Evolutionary conservation across 1,284 basidiomycete species (phyloP).

Genomic region (Fomitopsis schrenkii): DNA sequence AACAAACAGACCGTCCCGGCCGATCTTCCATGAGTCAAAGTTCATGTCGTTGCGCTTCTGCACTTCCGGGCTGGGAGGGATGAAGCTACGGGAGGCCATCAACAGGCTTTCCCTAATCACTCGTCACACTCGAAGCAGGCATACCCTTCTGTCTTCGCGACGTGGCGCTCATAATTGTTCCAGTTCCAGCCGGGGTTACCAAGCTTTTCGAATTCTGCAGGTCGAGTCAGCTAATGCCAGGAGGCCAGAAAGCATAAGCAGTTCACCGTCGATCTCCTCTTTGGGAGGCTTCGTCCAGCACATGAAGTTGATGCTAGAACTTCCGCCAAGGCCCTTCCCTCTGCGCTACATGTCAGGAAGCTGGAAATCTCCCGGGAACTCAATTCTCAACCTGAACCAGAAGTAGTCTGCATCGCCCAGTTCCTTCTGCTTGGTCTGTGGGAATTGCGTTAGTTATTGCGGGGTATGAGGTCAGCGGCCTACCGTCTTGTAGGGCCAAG

Average conservation of each 20-base stretch:
- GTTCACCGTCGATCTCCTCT: conserved; percentile 18
- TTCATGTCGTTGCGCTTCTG: conserved; percentile 14
- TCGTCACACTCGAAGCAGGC: neutral
- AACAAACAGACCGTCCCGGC: conserved; percentile 13
- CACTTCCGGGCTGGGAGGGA: conserved; percentile 14
- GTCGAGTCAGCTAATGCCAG: neutral
- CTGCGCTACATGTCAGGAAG: neutral
- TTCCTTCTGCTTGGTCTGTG: conserved; percentile 15
- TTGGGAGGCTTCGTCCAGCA: conserved; percentile 18
- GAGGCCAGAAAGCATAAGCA: neutral
- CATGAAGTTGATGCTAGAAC: conserved; percentile 21
- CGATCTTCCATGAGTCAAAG: conserved; percentile 15
- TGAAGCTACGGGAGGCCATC: conserved; percentile 12
- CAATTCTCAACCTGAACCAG: conserved; percentile 13
- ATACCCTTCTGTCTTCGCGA: conserved; percentile 13
- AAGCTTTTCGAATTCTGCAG: conserved; percentile 19
- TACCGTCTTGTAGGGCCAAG: conserved; percentile 28
- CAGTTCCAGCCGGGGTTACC: conserved; percentile 25
- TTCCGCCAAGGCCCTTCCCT: conserved; percentile 22
- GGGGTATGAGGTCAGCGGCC: neutral
- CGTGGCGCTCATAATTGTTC: conserved; percentile 19
- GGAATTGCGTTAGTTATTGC: neutral
- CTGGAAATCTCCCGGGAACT: neutral
- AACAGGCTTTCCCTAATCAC: neutral
- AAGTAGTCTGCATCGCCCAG: conserved; percentile 9